Conservation (phyloP, 352 stramenopile species). For the Phytophthora idaei region DNA sequence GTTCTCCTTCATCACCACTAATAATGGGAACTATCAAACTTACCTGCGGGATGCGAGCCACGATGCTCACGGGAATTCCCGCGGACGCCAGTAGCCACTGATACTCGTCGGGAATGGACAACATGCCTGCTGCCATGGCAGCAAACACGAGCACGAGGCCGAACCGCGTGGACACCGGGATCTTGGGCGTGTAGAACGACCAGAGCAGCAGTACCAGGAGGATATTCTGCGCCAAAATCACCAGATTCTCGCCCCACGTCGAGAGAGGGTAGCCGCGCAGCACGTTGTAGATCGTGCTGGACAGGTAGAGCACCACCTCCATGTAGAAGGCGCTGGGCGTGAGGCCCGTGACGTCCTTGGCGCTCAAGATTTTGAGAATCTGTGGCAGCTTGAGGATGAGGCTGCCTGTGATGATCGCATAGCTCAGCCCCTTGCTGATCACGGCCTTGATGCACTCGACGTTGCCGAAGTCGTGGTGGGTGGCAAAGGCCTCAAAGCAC, state of each 20-base stretch:
- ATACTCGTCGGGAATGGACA: constrained; percentile 71
- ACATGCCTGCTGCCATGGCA: constrained; percentile 53
- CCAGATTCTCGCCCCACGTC: constrained; percentile 86
- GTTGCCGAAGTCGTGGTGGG: constrained; percentile 83
- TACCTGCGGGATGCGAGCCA: constrained; percentile 83
- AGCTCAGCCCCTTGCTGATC: constrained; percentile 84
- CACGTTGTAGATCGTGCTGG: constrained; percentile 85
- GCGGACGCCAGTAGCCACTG: constrained; percentile 79
- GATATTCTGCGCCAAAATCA: constrained; percentile 88
- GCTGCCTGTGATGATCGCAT: constrained; percentile 86
- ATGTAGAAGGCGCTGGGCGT: constrained; percentile 90
- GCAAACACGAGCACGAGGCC: constrained; percentile 56
- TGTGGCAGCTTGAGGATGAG: constrained; percentile 90
- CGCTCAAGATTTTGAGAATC: constrained; percentile 88
- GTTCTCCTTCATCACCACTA: not conserved
- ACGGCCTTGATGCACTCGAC: constrained; percentile 84
- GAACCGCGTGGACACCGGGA: constrained; percentile 54
- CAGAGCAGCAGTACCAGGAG: constrained; percentile 85
- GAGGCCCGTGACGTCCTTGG: constrained; percentile 83
- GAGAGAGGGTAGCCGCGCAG: constrained; percentile 83
- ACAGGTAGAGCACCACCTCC: constrained; percentile 85
- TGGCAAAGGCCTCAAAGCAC: constrained; percentile 86
- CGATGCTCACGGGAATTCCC: constrained; percentile 78
- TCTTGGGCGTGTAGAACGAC: constrained; percentile 67
- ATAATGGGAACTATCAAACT: not conserved